Conservation (phyloP, 2,329 filamentous ascomycete genomes). For the Trematosphaeria pertusa region DNA sequence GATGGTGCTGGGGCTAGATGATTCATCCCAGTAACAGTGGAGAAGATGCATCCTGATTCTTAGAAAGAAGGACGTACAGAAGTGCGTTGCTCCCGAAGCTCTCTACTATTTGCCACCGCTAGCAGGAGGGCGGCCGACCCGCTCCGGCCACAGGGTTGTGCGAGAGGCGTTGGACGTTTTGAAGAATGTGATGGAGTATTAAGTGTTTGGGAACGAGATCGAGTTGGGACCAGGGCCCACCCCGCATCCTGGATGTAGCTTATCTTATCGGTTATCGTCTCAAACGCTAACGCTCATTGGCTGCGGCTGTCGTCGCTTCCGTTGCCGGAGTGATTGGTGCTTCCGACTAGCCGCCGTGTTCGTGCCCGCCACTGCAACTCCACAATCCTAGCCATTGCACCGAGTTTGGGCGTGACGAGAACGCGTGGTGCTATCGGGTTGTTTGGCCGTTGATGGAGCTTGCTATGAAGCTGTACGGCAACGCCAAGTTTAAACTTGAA, state of each 20-base stretch:
- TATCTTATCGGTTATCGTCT: neutral
- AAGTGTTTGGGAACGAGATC: no score
- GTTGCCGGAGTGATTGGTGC: neutral
- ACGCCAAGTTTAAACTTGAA: constrained; percentile 13
- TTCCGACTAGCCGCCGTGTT: neutral
- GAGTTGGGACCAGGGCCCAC: no score
- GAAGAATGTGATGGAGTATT: no score
- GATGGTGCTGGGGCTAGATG: no score
- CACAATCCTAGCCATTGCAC: constrained; percentile 6
- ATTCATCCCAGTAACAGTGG: no score
- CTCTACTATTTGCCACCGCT: no score
- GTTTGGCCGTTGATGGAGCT: constrained; percentile 20
- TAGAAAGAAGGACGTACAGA: no score
- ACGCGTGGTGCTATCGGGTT: constrained; percentile 20
- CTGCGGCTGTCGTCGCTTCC: neutral
- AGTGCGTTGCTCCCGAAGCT: no score
- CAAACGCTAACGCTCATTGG: neutral
- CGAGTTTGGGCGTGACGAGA: constrained; percentile 15
- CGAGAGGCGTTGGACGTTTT: no score
- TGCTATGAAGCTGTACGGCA: constrained; percentile 16
- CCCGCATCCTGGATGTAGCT: neutral
- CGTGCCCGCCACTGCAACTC: neutral
- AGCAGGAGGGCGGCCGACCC: no score
- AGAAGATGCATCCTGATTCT: no score
- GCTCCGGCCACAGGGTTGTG: no score